These are phyloP conservation scores for Lactarius quietus DNA, from an alignment of 768 basidiomycete genomes.

Conservation along the genomic window DNA sequence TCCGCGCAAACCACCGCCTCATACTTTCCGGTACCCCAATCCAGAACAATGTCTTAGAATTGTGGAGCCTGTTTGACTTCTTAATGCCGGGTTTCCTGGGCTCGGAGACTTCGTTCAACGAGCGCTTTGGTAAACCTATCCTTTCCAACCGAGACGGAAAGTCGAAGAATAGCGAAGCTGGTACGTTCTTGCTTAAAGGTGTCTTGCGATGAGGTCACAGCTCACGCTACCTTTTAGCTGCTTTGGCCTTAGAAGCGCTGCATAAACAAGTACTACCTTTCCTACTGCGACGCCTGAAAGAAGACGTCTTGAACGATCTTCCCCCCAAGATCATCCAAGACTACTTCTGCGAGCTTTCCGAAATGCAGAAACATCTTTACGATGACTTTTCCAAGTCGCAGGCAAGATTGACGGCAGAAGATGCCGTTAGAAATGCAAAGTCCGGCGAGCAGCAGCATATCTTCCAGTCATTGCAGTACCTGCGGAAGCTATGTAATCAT, in stretches of 20 bases:
- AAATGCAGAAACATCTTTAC: slow-evolving; percentile 89
- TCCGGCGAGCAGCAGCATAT: slow-evolving; percentile 72
- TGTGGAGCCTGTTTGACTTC: slow-evolving; percentile 99
- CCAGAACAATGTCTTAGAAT: slow-evolving; percentile 96
- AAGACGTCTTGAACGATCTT: slow-evolving; percentile 92
- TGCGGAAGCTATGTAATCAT: slow-evolving; percentile 97
- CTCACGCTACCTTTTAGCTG: slow-evolving; percentile 51
- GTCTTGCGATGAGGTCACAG: neutral
- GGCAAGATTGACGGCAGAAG: slow-evolving; percentile 60
- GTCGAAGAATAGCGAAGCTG: slow-evolving; percentile 90
- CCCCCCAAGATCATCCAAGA: slow-evolving; percentile 99
- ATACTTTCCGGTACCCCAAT: slow-evolving; percentile 97
- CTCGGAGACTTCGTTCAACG: slow-evolving; percentile 92
- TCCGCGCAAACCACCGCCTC: slow-evolving; percentile 88
- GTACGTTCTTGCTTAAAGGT: slow-evolving; percentile 43
- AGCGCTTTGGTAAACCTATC: slow-evolving; percentile 94
- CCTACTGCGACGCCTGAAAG: slow-evolving; percentile 91
- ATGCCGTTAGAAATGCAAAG: slow-evolving; percentile 50
- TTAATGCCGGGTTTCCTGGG: slow-evolving; percentile 99
- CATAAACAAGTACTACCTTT: slow-evolving; percentile 99
- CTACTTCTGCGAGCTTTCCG: slow-evolving; percentile 96
- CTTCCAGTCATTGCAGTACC: slow-evolving; percentile 95
- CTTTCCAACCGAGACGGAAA: slow-evolving; percentile 93
- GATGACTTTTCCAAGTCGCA: slow-evolving; percentile 88
- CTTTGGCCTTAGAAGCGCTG: slow-evolving; percentile 88